Base-by-base conservation (phyloP, 1,284 basidiomycete species). In the Omphalotus olearius region DNA sequence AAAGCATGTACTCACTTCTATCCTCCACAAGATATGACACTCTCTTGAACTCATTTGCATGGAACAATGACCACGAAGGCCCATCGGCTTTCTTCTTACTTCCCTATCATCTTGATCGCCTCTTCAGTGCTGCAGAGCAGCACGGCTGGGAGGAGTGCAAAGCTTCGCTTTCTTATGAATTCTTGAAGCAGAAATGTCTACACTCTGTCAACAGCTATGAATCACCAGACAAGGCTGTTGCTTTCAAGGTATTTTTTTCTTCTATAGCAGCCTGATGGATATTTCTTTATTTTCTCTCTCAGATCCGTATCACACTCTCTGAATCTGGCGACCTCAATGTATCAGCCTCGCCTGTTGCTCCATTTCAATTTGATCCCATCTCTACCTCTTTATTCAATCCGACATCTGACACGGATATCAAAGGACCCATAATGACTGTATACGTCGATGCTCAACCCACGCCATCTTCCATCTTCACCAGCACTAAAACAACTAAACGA, bases 401-500 rank as follows among this genome's bases (percentile, higher is more conserved):
- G 45, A 46, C 60, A 20, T 54, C 60, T 26, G 61, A 67, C 39
- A n/a, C 49, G 33, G 26, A 36, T n/a, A 18, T 25, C 16, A 45
- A 48, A 43, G 64, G 61, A 40, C 61, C 68, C 3, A 59, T 45
- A 9, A 30, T 45, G 20, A 35, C 47, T 39, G 45, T 88, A 44
- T 68, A 70, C 50, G 55, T 87, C 44, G 88, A 90, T 64, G 71
- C 69, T 1, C 61, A 70, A 52, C 65, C 78, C 3, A 85, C 82
- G 1, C 63, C 72, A 6, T 66, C 75, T 0, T 81, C 81, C 10
- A 54, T 76, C 14, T 85, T 83, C 62, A 84, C 84, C 0, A 60
- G 63, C 28, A 83, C 84, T 42, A 91, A 91, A 65, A 91, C 88
- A 0, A 88, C 87, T 1, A 55, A 72, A 28, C 75, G 88, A 44